Percentiles rank a stretch among this genome's conserved stretches.
These are phyloP conservation scores for Inosperma sp. DNA, from an alignment of 768 basidiomycete genomes.

Conservation along the genomic window DNA sequence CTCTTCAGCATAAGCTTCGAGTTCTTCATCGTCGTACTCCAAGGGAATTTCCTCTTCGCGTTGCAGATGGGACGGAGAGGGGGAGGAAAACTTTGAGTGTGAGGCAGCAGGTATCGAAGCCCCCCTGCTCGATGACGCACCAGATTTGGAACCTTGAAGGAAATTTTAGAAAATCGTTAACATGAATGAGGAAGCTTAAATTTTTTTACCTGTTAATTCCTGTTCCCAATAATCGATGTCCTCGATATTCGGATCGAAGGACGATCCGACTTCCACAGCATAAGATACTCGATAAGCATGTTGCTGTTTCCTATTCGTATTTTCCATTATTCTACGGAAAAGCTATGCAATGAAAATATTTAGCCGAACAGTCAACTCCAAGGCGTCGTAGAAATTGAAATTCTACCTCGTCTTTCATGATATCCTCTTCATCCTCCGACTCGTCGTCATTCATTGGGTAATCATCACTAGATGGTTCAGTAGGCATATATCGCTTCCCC, in stretches of 20 bases:
- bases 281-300: slow-evolving; percentile 63
- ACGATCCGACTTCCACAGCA: slow-evolving; percentile 65
- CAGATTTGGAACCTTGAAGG: not conserved
- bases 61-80: not conserved
- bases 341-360: slow-evolving; percentile 38
- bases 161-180: no score
- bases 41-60: slow-evolving; percentile 32
- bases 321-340: slow-evolving; percentile 60
- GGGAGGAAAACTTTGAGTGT: slow-evolving; percentile 5
- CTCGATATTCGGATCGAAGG: slow-evolving; percentile 70
- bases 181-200: no score
- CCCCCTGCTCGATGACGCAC: not conserved
- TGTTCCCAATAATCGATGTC: slow-evolving; percentile 59
- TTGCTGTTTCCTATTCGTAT: slow-evolving; percentile 42
- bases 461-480: slow-evolving; percentile 49
- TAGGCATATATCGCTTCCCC: slow-evolving; percentile 29
- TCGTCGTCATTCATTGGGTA: slow-evolving; percentile 47
- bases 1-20: slow-evolving; percentile 57
- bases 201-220: slow-evolving; percentile 46
- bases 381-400: not conserved
- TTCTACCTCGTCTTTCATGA: slow-evolving; percentile 63
- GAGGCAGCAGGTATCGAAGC: slow-evolving; percentile 5
- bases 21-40: slow-evolving; percentile 53
- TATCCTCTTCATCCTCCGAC: slow-evolving; percentile 53
- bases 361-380: not conserved